phyloP scores from a whole-genome alignment of 805 yeast genomes.

The Wickerhamiella sorbophila region DNA sequence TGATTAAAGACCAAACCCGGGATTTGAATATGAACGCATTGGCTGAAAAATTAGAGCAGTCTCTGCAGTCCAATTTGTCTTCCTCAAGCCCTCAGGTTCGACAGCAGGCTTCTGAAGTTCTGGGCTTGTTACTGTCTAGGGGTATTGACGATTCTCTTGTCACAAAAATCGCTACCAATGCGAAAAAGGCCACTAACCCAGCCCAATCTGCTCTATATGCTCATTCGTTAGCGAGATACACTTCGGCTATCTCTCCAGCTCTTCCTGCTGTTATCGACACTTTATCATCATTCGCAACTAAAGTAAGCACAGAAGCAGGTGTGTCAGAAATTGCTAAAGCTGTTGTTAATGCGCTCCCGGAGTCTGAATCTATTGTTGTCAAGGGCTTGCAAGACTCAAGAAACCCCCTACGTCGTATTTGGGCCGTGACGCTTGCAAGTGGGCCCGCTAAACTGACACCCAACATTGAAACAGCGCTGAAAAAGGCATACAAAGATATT shows the following conservation, averaged over 20 bases:
- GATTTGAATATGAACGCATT: slow-evolving; percentile 31
- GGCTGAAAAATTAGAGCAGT: slow-evolving; percentile 34
- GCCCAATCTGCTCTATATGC: slow-evolving; percentile 52
- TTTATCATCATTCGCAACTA: slow-evolving; percentile 40
- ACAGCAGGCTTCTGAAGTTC: slow-evolving; percentile 30
- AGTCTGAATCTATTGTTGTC: slow-evolving; percentile 24
- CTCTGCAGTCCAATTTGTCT: slow-evolving; percentile 42
- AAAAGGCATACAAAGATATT: slow-evolving; percentile 9
- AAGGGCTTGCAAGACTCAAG: slow-evolving; percentile 57
- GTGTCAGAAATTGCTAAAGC: slow-evolving; percentile 37
- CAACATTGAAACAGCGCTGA: slow-evolving; percentile 13
- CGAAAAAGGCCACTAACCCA: slow-evolving; percentile 45
- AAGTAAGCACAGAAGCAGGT: slow-evolving; percentile 64
- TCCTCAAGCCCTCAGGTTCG: slow-evolving; percentile 60
- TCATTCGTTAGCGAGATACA: slow-evolving; percentile 31
- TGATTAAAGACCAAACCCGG: slow-evolving; percentile 30
- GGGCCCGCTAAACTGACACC: slow-evolving; percentile 18
- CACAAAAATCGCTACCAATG: slow-evolving; percentile 40
- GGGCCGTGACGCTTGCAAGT: slow-evolving; percentile 44
- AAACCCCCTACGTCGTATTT: slow-evolving; percentile 43
- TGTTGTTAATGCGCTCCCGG: slow-evolving; percentile 23
- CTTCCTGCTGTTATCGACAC: slow-evolving; percentile 27
- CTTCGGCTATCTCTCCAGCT: slow-evolving; percentile 1
- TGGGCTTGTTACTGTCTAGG: slow-evolving; percentile 19
- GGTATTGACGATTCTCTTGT: slow-evolving; percentile 25